Base-by-base conservation (phyloP, 2,329 filamentous ascomycete genomes). In the Microsporum canis region DNA sequence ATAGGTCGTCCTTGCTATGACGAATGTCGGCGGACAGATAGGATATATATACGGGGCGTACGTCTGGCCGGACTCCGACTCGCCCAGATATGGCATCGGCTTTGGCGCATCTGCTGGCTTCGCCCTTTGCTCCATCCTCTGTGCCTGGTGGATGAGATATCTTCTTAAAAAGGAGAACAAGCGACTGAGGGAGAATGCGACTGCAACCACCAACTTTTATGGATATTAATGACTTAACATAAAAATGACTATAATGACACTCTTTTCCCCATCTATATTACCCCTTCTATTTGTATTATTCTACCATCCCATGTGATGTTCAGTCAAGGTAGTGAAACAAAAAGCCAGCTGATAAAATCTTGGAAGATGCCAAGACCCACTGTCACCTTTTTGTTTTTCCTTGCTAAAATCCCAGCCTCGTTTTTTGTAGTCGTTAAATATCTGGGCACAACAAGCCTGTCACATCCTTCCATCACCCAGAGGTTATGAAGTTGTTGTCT, bases 1-100 rank as follows among this genome's bases (percentile, higher is more conserved):
- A 39, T 41, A 65, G 61, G 64, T 65, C 5, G 62, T 65, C 31
- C 57, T 77, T 17, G 73, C 74, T 0, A 73, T 77, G 55, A 75
- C 76, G n/a, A 77, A 78, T 58, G 70, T 74, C 0, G 68, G 73
- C 3, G 72, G 71, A 0, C 77, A 75, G 58, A 67, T 71, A 27
- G 69, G 70, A 41, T 71, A 73, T 57, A 76, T 78, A 45, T 78
- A 74, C 43, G 70, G 71, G 4, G 69, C 71, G 5, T 76, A 76
- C 61, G 65, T 75, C 2, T 74, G 69, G 64, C 74, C 66, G n/a
- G 68, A 66, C 29, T 63, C 45, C 27, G 63, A 66, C 41, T 61
- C 60, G 41, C 65, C 65, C 5, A 56, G 63, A 49, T 66, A 65
- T 33, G 62, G 39, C 10, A 66, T 66, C 33, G 65, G 63, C 23